Evolutionary conservation across 129 eudicot genomes (phyloP).

Genomic region (Chrysanthemum makinoi): DNA sequence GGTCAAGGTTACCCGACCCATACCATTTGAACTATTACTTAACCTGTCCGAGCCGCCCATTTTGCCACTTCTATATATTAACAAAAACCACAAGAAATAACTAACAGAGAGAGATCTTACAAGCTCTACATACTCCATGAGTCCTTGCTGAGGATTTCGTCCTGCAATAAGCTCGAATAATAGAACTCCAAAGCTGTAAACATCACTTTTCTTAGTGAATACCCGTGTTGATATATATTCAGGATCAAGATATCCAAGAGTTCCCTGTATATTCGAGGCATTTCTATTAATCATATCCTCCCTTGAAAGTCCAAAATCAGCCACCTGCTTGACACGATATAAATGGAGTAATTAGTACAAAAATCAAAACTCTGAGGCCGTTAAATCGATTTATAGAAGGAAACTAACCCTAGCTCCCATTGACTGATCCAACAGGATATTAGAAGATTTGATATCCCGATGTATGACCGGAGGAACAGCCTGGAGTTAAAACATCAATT

Average conservation of each 20-base stretch:
- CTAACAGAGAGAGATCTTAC: conserved; percentile 47
- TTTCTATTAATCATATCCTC: conserved; percentile 83
- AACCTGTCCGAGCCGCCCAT: background rate
- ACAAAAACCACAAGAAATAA: background rate
- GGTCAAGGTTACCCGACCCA: background rate
- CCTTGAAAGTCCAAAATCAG: conserved; percentile 97
- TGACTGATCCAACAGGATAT: conserved; percentile 85
- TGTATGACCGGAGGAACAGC: conserved; percentile 98
- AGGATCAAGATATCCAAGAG: conserved; percentile 96
- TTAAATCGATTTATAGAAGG: background rate
- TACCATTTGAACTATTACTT: background rate
- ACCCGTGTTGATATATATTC: conserved; percentile 89
- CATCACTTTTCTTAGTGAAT: conserved; percentile 93
- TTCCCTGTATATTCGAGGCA: conserved; percentile 78
- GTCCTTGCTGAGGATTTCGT: conserved; percentile 92
- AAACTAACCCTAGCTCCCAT: conserved; percentile 92
- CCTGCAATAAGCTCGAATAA: conserved; percentile 90
- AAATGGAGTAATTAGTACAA: conserved; percentile 14
- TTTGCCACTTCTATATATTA: background rate
- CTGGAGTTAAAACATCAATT: conserved; percentile 40
- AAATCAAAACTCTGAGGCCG: background rate
- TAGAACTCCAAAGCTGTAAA: conserved; percentile 88
- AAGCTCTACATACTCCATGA: conserved; percentile 90
- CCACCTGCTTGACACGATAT: conserved; percentile 49
- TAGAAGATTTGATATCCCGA: conserved; percentile 94